These are phyloP conservation scores for Saxispiralis lemnorum DNA, from an alignment of 495 filamentous ascomycete genomes.

Conservation along the genomic window DNA sequence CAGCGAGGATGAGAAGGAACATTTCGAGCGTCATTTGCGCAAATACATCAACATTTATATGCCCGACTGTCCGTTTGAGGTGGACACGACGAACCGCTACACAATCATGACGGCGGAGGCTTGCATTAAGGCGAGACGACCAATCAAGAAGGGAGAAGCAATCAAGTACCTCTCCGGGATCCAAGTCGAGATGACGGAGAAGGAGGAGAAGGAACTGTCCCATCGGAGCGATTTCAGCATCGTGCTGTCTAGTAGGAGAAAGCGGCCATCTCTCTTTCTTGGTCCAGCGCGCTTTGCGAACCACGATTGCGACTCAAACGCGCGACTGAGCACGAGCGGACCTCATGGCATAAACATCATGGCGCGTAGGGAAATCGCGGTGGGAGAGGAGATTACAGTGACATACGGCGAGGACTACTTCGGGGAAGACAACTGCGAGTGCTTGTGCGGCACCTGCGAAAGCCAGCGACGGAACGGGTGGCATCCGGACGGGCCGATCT, in stretches of 20 bases:
- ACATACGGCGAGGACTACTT: slow-evolving; percentile 94
- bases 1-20: slow-evolving; percentile 64
- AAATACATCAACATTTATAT: slow-evolving; percentile 88
- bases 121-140: slow-evolving; percentile 61
- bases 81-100: slow-evolving; percentile 86
- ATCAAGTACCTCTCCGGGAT: slow-evolving; percentile 84
- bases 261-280: slow-evolving; percentile 73
- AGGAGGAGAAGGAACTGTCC: slow-evolving; percentile 70
- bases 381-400: slow-evolving; percentile 90
- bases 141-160: slow-evolving; percentile 60
- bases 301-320: slow-evolving; percentile 92
- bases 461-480: slow-evolving; percentile 61
- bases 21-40: slow-evolving; percentile 70
- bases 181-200: slow-evolving; percentile 70
- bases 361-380: slow-evolving; percentile 57
- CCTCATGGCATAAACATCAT: slow-evolving; percentile 76
- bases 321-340: slow-evolving; percentile 60
- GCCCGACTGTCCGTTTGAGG: slow-evolving; percentile 84
- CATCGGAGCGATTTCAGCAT: slow-evolving; percentile 87
- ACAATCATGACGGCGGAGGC: slow-evolving; percentile 81
- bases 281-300: slow-evolving; percentile 93
- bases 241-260: slow-evolving; percentile 79
- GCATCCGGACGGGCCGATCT: slow-evolving; percentile 26
- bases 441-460: slow-evolving; percentile 80
- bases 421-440: slow-evolving; percentile 85